Evolutionary conservation across 176 grass and related monocot species (phyloP).

Genomic region (Tuctoria greenei): DNA sequence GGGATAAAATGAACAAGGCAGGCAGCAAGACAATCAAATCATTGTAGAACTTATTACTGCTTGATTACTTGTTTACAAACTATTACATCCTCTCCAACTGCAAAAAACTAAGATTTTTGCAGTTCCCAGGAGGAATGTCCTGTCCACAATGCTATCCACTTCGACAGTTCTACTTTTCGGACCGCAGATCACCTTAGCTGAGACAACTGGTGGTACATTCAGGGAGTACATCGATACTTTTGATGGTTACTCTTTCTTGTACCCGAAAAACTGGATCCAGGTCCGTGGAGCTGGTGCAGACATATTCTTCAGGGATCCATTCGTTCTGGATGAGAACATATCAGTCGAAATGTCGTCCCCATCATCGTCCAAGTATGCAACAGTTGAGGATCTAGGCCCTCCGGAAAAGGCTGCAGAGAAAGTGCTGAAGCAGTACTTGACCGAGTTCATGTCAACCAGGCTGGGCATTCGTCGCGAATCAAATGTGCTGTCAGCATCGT

Average conservation of each 20-base stretch:
- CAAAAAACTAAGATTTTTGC: constrained; percentile 50
- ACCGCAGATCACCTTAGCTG: constrained; percentile 36
- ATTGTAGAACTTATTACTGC: not conserved
- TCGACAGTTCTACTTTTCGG: constrained; percentile 41
- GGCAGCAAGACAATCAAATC: not conserved
- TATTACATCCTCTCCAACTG: not conserved
- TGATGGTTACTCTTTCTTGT: constrained; percentile 76
- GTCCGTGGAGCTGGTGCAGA: constrained; percentile 69
- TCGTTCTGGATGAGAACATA: constrained; percentile 75
- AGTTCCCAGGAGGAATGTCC: constrained; percentile 82
- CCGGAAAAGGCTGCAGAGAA: constrained; percentile 58
- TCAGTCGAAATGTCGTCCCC: constrained; percentile 84
- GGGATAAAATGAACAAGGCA: not conserved
- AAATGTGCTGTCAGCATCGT: constrained; percentile 61
- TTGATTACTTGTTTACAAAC: constrained; percentile 11
- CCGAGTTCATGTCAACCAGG: constrained; percentile 81
- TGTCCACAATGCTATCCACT: constrained; percentile 63
- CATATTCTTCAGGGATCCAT: constrained; percentile 71
- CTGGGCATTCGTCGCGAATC: constrained; percentile 69
- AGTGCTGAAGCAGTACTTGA: constrained; percentile 78
- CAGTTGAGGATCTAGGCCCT: constrained; percentile 61
- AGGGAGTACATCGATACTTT: constrained; percentile 75
- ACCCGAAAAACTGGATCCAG: constrained; percentile 82
- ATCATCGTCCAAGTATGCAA: constrained; percentile 64
- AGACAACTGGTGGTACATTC: constrained; percentile 50